phyloP scores from a whole-genome alignment of 345 rosid species.

The Hibiscus trionum region DNA sequence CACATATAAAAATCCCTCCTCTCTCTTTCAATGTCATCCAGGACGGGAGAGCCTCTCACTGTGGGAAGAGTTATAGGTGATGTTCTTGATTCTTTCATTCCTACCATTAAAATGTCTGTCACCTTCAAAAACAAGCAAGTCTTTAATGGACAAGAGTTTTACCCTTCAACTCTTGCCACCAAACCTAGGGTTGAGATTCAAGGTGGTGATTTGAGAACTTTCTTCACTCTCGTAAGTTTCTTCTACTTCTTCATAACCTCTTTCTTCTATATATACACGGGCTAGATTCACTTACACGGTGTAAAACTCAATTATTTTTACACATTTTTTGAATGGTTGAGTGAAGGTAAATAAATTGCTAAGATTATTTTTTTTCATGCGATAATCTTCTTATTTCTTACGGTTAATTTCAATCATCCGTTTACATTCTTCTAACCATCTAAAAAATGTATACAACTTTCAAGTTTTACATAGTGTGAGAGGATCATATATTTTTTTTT shows the following conservation, averaged over 20 bases:
- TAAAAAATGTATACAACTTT: too few species aligned
- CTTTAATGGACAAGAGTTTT: constrained; percentile 30
- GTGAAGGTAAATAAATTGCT: too few species aligned
- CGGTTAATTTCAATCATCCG: too few species aligned
- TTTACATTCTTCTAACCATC: too few species aligned
- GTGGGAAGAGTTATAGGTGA: constrained; percentile 40
- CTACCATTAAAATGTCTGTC: constrained; percentile 23
- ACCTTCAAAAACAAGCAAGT: constrained; percentile 26
- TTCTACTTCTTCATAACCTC: not conserved
- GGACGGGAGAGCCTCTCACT: constrained; percentile 18
- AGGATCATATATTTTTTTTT: too few species aligned
- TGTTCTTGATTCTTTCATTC: constrained; percentile 29
- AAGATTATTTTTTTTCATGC: too few species aligned
- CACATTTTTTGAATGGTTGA: too few species aligned
- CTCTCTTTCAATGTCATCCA: not conserved
- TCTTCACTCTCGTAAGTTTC: constrained; percentile 50
- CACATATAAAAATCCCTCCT: not conserved
- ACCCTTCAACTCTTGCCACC: constrained; percentile 25
- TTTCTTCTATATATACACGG: too few species aligned
- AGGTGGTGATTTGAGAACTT: constrained; percentile 45
- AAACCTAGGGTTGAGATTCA: constrained; percentile 31
- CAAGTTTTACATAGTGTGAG: too few species aligned
- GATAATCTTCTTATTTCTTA: too few species aligned
- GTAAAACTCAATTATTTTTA: too few species aligned
- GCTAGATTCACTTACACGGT: too few species aligned